These are phyloP conservation scores for Scedosporium minutisporum DNA, from an alignment of 2,329 filamentous ascomycete species.

Conservation along the genomic window DNA sequence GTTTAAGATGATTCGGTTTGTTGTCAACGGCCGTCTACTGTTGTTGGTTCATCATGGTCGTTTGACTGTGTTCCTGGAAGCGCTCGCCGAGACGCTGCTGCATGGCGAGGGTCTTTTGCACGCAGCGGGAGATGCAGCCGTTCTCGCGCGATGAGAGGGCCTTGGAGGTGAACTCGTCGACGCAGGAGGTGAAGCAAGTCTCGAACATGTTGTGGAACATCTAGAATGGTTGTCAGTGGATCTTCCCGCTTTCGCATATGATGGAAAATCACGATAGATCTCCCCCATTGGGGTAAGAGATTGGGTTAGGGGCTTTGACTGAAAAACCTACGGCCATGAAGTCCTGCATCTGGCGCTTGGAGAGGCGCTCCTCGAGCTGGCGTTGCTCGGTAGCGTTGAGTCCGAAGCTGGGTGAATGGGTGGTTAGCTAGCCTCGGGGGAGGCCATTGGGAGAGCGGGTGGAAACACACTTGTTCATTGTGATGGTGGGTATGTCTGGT, in stretches of 20 bases:
- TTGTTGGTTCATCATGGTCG: slow-evolving; percentile 43
- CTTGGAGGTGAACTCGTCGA: slow-evolving; percentile 98
- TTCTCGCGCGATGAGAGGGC: slow-evolving; percentile 80
- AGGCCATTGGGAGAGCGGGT: background rate
- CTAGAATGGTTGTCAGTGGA: slow-evolving; percentile 21
- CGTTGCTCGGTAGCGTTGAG: slow-evolving; percentile 59
- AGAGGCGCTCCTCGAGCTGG: slow-evolving; percentile 88
- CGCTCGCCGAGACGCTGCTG: slow-evolving; percentile 84
- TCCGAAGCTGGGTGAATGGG: slow-evolving; percentile 7
- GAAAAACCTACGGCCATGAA: slow-evolving; percentile 77
- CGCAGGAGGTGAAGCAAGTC: slow-evolving; percentile 91
- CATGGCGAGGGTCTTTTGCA: slow-evolving; percentile 91
- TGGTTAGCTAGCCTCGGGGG: background rate
- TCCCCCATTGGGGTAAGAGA: background rate
- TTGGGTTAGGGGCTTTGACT: background rate
- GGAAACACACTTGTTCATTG: background rate
- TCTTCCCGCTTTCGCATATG: background rate
- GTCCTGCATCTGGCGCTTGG: slow-evolving; percentile 97
- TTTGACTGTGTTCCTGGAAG: slow-evolving; percentile 64
- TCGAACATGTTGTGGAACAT: slow-evolving; percentile 62
- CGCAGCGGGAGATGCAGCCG: slow-evolving; percentile 86
- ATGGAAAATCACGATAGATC: background rate
- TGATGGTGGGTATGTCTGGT: background rate
- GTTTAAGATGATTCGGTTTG: background rate
- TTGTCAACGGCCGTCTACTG: background rate